Evolutionary conservation across 148 eudicot genomes (phyloP).

Genomic region (Cornus kousa): DNA sequence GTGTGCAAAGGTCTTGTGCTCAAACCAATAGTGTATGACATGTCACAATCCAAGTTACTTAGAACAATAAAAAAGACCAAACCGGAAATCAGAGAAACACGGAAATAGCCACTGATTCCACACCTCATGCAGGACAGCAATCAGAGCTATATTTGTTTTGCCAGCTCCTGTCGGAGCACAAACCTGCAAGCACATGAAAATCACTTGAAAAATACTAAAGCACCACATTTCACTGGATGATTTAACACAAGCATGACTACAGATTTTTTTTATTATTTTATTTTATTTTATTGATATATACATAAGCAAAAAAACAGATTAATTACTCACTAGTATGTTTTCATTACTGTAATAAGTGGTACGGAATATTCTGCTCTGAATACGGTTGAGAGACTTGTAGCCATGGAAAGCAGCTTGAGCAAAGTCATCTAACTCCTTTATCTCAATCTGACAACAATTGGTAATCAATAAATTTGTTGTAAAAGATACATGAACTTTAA

Average conservation of each 20-base stretch:
- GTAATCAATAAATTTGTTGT: background rate
- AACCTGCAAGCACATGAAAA: conserved; percentile 50
- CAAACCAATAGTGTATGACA: background rate
- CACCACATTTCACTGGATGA: background rate
- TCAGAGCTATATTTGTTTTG: conserved; percentile 95
- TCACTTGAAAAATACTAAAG: conserved; percentile 14
- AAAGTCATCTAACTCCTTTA: conserved; percentile 89
- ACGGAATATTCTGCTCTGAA: conserved; percentile 88
- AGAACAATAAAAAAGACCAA: background rate
- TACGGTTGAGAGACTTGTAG: conserved; percentile 89
- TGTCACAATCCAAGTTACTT: background rate
- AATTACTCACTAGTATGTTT: conserved; percentile 76
- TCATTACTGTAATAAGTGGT: conserved; percentile 85
- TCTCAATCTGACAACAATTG: conserved; percentile 68
- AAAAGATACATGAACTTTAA: conserved; percentile 2
- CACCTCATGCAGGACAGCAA: conserved; percentile 95
- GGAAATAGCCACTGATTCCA: background rate
- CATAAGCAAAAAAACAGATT: conserved; percentile 1
- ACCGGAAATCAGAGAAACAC: background rate
- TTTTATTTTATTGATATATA: background rate
- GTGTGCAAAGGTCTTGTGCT: background rate
- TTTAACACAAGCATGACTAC: background rate
- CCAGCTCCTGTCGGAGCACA: conserved; percentile 99
- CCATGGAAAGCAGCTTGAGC: conserved; percentile 99
- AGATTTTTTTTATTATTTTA: background rate